Base-by-base conservation (phyloP, 352 stramenopile species). In the Phytophthora citricola region DNA sequence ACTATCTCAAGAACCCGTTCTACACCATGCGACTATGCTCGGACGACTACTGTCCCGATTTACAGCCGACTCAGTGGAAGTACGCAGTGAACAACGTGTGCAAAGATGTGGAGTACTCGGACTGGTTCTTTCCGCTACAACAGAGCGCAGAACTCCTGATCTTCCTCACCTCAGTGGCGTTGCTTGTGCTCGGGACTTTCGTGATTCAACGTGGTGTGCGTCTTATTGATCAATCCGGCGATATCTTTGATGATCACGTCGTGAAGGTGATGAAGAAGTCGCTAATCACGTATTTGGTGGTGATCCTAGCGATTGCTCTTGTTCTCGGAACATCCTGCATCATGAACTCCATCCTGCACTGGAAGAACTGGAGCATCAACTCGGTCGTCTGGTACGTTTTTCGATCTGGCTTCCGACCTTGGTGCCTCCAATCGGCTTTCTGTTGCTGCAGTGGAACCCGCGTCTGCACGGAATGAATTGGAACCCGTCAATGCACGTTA, bases 381-480 rank as follows among this genome's bases (percentile, higher is more conserved):
- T 73, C 84, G 0, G 76, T 95, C 26, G 69, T 91, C 12, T 95
- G 87, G 87, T 93, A 94, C 65, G 66, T 83, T 24, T 90, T 49
- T 90, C 78, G 9, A 81, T 94, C 45, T 95, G 85, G 82, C 69
- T 94, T 17, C 85, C 84, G 20, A 94, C 80, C 11, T 38, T 95
- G 14, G 75, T 94, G 4, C 87, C 87, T 26, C 81, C 85, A 2
- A 77, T 87, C 15, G 87, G 84, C 0, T 95, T 94, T 69, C 68
- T 95, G 22, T 44, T 94, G 8, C 69, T 95, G n/a, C 85, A 94
- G 62, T 95, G 87, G 87, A 95, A 94, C 55, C 81, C 87, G 7
- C 78, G 86, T 1, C 63, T 94, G 9, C 82, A 92, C 34, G 78
- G 78, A n/a, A 83, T 87, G 69, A 89, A 88, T 43, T 91, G 78